These are phyloP conservation scores for Penicillium steckii DNA, from an alignment of 495 filamentous ascomycete species.

Conservation along the genomic window DNA sequence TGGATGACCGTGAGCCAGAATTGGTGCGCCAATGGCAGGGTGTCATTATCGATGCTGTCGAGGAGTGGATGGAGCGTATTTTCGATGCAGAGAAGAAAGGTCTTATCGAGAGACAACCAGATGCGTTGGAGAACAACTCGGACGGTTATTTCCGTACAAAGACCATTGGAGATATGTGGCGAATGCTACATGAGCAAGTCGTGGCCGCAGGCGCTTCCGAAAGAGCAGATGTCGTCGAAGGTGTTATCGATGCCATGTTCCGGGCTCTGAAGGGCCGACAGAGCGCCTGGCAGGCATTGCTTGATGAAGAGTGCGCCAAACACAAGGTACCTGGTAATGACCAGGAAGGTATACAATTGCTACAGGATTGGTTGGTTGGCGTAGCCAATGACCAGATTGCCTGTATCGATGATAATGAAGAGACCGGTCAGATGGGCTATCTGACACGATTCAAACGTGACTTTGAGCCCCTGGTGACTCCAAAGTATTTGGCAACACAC, in stretches of 20 bases:
- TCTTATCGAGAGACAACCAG: constrained; percentile 72
- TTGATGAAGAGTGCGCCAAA: constrained; percentile 79
- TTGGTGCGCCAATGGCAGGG: constrained; percentile 90
- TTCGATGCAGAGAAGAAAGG: constrained; percentile 73
- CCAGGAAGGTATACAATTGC: constrained; percentile 74
- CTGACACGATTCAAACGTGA: constrained; percentile 78
- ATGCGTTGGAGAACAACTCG: constrained; percentile 80
- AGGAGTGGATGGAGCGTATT: constrained; percentile 97
- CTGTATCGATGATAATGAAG: constrained; percentile 83
- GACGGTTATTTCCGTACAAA: constrained; percentile 86
- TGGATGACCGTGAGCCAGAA: constrained; percentile 85
- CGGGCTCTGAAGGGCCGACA: constrained; percentile 78
- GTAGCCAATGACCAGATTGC: constrained; percentile 98
- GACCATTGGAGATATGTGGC: constrained; percentile 91
- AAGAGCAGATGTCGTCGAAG: constrained; percentile 83
- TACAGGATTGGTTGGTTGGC: constrained; percentile 95
- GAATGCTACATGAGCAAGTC: constrained; percentile 92
- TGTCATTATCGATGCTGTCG: constrained; percentile 90
- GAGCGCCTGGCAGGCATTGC: constrained; percentile 77
- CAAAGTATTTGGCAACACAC: constrained; percentile 71
- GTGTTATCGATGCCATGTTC: constrained; percentile 93
- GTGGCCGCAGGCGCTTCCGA: constrained; percentile 76
- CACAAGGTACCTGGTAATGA: constrained; percentile 58
- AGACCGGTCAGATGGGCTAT: constrained; percentile 69
- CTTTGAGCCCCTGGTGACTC: constrained; percentile 73